These are phyloP conservation scores for Pseudognaphalium luteoalbum DNA, from an alignment of 129 eudicot species.

Conservation along the genomic window DNA sequence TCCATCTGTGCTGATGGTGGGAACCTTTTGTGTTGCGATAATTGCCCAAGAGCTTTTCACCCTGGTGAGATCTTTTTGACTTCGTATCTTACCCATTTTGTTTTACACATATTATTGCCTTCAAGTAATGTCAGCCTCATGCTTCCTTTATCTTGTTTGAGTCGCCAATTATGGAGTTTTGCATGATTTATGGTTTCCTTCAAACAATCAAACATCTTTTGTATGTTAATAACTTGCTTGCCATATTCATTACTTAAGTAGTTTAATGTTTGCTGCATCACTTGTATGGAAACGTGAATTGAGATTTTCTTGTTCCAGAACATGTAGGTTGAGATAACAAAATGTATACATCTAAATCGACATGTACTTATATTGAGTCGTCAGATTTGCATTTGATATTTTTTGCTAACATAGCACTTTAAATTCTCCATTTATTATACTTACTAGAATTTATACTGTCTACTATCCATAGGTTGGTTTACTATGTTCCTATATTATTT, in stretches of 20 bases:
- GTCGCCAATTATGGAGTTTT: not conserved
- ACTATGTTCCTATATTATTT: not conserved
- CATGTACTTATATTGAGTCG: not conserved
- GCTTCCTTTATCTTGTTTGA: not conserved
- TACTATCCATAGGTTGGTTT: not conserved
- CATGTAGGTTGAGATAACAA: not conserved
- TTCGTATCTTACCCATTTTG: not conserved
- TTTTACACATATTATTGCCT: not conserved
- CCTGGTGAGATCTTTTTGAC: conserved; percentile 46
- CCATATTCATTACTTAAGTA: not conserved
- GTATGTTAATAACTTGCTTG: not conserved
- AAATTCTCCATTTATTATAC: not conserved
- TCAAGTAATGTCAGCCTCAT: not conserved
- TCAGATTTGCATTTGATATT: not conserved
- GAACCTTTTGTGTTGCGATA: conserved; percentile 75
- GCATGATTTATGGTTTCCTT: not conserved
- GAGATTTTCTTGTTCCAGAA: not conserved
- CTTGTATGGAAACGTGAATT: too few species aligned
- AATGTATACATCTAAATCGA: not conserved
- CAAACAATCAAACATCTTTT: too few species aligned
- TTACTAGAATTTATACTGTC: not conserved
- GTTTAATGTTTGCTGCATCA: not conserved
- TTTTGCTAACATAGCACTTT: too few species aligned
- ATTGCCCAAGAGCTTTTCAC: conserved; percentile 88
- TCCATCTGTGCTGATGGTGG: conserved; percentile 78